These are phyloP conservation scores for Triticum monococcum DNA, from an alignment of 176 grass and related monocot genomes.

Conservation along the genomic window DNA sequence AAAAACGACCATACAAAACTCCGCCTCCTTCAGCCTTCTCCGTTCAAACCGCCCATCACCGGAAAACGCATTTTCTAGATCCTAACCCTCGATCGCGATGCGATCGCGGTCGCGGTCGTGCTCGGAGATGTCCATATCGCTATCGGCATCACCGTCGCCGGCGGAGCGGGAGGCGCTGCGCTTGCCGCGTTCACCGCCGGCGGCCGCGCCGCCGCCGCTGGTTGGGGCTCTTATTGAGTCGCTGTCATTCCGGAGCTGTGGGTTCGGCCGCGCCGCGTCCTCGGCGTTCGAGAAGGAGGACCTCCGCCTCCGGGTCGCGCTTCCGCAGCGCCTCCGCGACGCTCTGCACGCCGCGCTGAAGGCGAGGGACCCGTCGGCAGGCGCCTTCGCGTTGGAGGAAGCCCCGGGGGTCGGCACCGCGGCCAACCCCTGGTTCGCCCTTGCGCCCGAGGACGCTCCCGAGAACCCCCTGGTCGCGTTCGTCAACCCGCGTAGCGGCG, in stretches of 20 bases:
- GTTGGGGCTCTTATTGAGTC: slow-evolving; percentile 52
- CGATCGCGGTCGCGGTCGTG: slow-evolving; percentile 41
- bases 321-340: slow-evolving; percentile 51
- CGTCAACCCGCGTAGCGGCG: slow-evolving; percentile 90
- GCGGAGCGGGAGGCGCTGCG: slow-evolving; percentile 7
- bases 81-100: background rate
- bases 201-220: slow-evolving; percentile 2
- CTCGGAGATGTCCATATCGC: slow-evolving; percentile 33
- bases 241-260: slow-evolving; percentile 56
- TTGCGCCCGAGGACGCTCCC: slow-evolving; percentile 45
- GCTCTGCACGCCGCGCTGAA: slow-evolving; percentile 61
- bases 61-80: slow-evolving; percentile 12
- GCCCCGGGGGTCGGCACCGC: background rate
- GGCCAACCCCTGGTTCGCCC: slow-evolving; percentile 33
- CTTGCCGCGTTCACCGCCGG: slow-evolving; percentile 12
- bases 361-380: slow-evolving; percentile 36
- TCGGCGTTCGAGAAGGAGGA: slow-evolving; percentile 62
- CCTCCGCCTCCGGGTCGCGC: slow-evolving; percentile 45
- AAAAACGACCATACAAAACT: slow-evolving; percentile 26
- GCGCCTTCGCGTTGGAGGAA: slow-evolving; percentile 1
- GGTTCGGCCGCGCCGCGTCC: slow-evolving; percentile 49
- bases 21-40: background rate
- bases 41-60: background rate
- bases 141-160: slow-evolving; percentile 17
- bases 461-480: slow-evolving; percentile 78